Base-by-base conservation (phyloP, 768 basidiomycete species). In the Trametes elegans region DNA sequence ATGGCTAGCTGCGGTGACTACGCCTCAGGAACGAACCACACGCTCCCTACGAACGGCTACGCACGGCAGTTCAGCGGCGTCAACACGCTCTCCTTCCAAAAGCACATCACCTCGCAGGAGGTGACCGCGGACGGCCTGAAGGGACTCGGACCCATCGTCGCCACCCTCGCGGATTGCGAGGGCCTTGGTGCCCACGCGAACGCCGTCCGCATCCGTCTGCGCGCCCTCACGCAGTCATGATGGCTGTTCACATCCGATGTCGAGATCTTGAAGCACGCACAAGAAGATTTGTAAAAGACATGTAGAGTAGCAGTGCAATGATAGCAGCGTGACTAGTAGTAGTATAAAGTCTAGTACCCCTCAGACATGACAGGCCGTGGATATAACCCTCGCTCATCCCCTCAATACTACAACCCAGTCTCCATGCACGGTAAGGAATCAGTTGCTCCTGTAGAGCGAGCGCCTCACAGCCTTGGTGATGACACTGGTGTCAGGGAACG, bases 61-160 rank as follows among this genome's bases (percentile, higher is more conserved):
- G 97, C 97, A 21, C 85, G 93, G 45, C 97, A 98, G 69, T 99
- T 95, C 76, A 97, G 94, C 62, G 97, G 97, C 5, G 97, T 99
- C 62, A 98, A 96, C 74, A 98, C 96, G 0, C 76, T 82, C 8
- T 94, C 93, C 1, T 99, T 98, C 88, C 95, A 98, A 69, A 99
- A 99, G 72, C 90, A 98, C 70, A 98, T 98, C 64, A 99, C 97
- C 13, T 94, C 93, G 5, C 97, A 98, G 69, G 90, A 97, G 68
- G 82, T 98, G 21, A 89, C 93, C 9, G 70, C 76, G 16, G 82
- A 79, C 6, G 97, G 97, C 14, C 75, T 99, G 51, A 76, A 77
- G 62, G 74, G 62, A 11, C 77, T 99, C 28, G 97, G 97, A 3
- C 97, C 97, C 10, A 74, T 88, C 11, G 96, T 98, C 5, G 87